These are phyloP conservation scores for Ottelia alismoides DNA, from an alignment of 106 monocot species.

Conservation along the genomic window DNA sequence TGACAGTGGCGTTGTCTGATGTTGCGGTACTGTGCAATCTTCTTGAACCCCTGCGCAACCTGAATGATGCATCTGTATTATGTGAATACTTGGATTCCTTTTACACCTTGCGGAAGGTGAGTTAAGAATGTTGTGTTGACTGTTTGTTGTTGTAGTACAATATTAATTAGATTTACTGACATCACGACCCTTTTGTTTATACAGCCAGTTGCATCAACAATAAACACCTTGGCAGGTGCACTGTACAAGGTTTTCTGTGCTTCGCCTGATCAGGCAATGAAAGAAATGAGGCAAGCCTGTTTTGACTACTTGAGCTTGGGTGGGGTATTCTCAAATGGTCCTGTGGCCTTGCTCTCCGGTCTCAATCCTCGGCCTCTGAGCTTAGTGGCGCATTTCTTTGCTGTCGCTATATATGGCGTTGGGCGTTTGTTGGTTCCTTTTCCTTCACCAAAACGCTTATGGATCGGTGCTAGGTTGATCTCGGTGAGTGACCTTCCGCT, in stretches of 20 bases:
- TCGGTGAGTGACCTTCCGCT: conserved; percentile 67
- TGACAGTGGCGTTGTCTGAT: conserved; percentile 89
- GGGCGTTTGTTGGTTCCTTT: conserved; percentile 53
- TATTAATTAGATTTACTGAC: too few species aligned
- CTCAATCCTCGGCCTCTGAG: conserved; percentile 60
- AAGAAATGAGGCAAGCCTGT: conserved; percentile 67
- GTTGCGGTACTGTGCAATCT: conserved; percentile 63
- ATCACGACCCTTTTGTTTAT: too few species aligned
- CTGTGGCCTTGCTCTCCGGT: conserved; percentile 54
- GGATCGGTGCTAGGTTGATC: conserved; percentile 60
- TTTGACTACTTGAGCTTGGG: conserved; percentile 88
- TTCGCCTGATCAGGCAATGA: conserved; percentile 56
- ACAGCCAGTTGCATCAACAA: conserved; percentile 90
- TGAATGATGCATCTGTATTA: conserved; percentile 51
- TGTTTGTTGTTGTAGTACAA: background rate
- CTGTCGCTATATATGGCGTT: conserved; percentile 74
- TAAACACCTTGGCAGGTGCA: conserved; percentile 82
- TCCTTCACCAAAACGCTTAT: conserved; percentile 59
- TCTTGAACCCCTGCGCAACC: conserved; percentile 55
- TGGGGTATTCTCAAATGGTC: conserved; percentile 55
- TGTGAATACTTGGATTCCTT: conserved; percentile 87
- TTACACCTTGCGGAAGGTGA: conserved; percentile 78
- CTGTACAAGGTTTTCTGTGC: conserved; percentile 69
- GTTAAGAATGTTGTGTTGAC: background rate
- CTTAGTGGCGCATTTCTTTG: conserved; percentile 66